Conservation (phyloP, 371 early-diverging fungal genomes). For the Thermomucor indicae-seudaticae region DNA sequence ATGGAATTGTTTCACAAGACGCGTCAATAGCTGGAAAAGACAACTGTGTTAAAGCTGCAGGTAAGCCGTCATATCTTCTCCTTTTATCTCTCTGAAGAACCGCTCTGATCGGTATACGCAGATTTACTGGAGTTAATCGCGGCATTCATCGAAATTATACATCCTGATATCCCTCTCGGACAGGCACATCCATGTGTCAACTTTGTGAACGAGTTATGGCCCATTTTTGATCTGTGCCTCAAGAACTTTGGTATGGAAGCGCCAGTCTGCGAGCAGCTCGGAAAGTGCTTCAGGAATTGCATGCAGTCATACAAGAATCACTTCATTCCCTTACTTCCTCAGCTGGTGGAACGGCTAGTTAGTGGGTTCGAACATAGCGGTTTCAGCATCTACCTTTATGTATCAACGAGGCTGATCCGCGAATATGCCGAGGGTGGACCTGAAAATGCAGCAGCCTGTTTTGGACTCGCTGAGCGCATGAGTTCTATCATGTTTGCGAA, state of each 20-base stretch:
- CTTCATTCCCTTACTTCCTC: conserved; percentile 52
- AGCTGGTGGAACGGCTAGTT: conserved; percentile 53
- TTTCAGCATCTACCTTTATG: conserved; percentile 73
- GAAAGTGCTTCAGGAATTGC: conserved; percentile 63
- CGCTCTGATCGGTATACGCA: conserved; percentile 7
- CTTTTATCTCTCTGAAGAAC: not conserved
- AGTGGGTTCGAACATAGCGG: conserved; percentile 61
- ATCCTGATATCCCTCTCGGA: conserved; percentile 42
- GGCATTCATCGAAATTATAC: conserved; percentile 51
- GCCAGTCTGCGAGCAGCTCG: conserved; percentile 58
- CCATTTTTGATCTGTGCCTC: conserved; percentile 56
- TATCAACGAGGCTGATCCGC: conserved; percentile 44
- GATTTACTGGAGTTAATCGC: conserved; percentile 51
- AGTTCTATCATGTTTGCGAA: conserved; percentile 56
- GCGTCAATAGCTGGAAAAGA: conserved; percentile 20
- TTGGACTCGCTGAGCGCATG: conserved; percentile 49
- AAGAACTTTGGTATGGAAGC: conserved; percentile 50
- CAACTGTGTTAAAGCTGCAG: conserved; percentile 38
- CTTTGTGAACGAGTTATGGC: conserved; percentile 79
- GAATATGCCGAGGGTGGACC: conserved; percentile 35
- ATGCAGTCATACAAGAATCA: conserved; percentile 58
- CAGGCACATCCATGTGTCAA: conserved; percentile 68
- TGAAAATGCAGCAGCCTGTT: conserved; percentile 29
- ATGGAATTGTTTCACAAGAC: conserved; percentile 38
- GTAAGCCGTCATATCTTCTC: conserved; percentile 14